These are phyloP conservation scores for Phytophthora fragariaefolia DNA, from an alignment of 352 stramenopile species.

Conservation along the genomic window DNA sequence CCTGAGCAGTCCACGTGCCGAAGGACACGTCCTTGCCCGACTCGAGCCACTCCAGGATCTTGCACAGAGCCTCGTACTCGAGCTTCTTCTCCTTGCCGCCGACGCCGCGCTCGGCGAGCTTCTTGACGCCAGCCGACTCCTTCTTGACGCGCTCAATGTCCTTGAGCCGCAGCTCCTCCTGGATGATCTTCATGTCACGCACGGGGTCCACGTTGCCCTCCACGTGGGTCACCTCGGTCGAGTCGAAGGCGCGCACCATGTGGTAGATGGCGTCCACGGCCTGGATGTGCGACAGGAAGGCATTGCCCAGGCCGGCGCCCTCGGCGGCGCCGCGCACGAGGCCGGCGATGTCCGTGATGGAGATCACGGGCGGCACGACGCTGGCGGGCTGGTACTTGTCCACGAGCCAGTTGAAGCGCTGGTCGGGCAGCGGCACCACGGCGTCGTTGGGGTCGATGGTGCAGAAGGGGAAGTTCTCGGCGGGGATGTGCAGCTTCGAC, in stretches of 20 bases:
- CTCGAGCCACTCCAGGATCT: constrained; percentile 85
- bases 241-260: constrained; percentile 98
- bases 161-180: constrained; percentile 98
- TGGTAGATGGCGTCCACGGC: constrained; percentile 99
- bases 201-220: constrained; percentile 99
- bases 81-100: constrained; percentile 97
- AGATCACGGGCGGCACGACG: constrained; percentile 97
- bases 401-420: constrained; percentile 99
- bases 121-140: constrained; percentile 75
- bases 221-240: constrained; percentile 98
- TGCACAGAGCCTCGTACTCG: constrained; percentile 90
- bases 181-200: constrained; percentile 99
- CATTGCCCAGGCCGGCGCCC: constrained; percentile 98
- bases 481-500: constrained; percentile 92
- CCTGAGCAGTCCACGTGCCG: constrained; percentile 86
- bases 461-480: constrained; percentile 97
- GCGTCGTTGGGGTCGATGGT: constrained; percentile 99
- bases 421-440: constrained; percentile 96
- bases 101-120: constrained; percentile 89
- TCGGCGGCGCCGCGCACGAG: constrained; percentile 98
- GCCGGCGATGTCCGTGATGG: constrained; percentile 99
- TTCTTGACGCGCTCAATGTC: constrained; percentile 94
- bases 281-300: constrained; percentile 99
- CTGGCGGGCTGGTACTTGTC: constrained; percentile 95
- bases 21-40: constrained; percentile 92